These are phyloP conservation scores for Dacryopinax primogenitus DNA, from an alignment of 768 basidiomycete species.

Conservation along the genomic window DNA sequence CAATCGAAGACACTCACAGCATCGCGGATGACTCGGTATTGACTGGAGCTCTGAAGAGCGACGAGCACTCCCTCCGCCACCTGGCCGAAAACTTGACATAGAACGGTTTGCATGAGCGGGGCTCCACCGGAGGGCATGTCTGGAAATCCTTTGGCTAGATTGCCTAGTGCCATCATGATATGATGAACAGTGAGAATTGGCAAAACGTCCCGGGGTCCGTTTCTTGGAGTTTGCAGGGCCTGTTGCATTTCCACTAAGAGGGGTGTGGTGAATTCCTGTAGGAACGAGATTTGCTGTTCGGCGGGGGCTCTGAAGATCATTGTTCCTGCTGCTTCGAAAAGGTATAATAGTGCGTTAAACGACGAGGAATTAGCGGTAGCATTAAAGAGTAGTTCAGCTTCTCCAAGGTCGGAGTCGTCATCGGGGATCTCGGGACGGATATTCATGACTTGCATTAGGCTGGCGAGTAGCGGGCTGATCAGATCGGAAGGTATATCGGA, in stretches of 20 bases:
- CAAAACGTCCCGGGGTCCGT: slow-evolving; percentile 51
- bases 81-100: slow-evolving; percentile 64
- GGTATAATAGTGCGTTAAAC: slow-evolving; percentile 84
- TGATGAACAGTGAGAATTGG: slow-evolving; percentile 86
- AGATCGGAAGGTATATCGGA: slow-evolving; percentile 65
- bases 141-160: slow-evolving; percentile 92
- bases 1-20: slow-evolving; percentile 46
- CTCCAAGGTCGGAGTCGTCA: slow-evolving; percentile 52
- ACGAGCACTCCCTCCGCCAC: slow-evolving; percentile 78
- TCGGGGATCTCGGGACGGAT: slow-evolving; percentile 68
- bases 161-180: slow-evolving; percentile 85
- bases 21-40: slow-evolving; percentile 75
- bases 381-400: slow-evolving; percentile 48
- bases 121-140: slow-evolving; percentile 64
- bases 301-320: slow-evolving; percentile 59
- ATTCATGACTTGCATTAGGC: slow-evolving; percentile 60
- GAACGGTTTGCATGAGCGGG: slow-evolving; percentile 51
- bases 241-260: slow-evolving; percentile 58
- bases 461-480: slow-evolving; percentile 54
- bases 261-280: slow-evolving; percentile 70
- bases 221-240: slow-evolving; percentile 40
- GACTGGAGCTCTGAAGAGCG: slow-evolving; percentile 77
- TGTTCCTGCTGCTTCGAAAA: slow-evolving; percentile 83
- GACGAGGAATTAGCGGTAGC: slow-evolving; percentile 56
- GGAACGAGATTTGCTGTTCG: slow-evolving; percentile 51